A percentile compares a stretch with the other conserved stretches of the same genome.
phyloP scores from a whole-genome alignment of 306 rosid genomes.

The Macrotyloma uniflorum region DNA sequence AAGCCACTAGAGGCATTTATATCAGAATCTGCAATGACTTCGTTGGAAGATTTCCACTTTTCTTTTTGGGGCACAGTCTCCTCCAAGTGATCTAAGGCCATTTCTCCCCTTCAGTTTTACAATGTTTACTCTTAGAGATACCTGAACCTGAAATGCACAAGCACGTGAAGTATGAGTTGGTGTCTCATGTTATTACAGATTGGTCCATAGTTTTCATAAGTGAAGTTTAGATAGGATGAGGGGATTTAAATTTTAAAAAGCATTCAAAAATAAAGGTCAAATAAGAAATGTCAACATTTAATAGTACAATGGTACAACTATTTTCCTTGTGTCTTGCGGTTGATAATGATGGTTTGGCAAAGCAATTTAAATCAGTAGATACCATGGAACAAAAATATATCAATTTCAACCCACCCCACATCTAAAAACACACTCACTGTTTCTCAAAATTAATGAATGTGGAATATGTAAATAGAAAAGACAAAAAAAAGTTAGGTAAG shows the following conservation, averaged over 20 bases:
- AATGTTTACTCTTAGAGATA: slow-evolving; percentile 9
- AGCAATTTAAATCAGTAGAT: background rate
- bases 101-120: slow-evolving; percentile 9
- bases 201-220: background rate
- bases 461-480: background rate
- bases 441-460: slow-evolving; percentile 1
- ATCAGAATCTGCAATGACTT: slow-evolving; percentile 44
- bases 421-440: background rate
- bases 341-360: slow-evolving; percentile 19
- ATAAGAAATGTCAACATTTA: slow-evolving; percentile 1
- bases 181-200: background rate
- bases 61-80: slow-evolving; percentile 35
- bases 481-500: background rate
- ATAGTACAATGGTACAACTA: background rate
- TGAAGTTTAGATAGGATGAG: background rate
- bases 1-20: slow-evolving; percentile 52
- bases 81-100: slow-evolving; percentile 58
- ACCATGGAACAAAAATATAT: background rate
- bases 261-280: background rate
- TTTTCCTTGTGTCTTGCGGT: no score
- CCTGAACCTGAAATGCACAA: slow-evolving; percentile 30
- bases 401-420: background rate
- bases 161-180: slow-evolving; percentile 21
- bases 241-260: background rate
- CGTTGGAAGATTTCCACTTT: slow-evolving; percentile 52